These are phyloP conservation scores for Boletellus deceptivus DNA, from an alignment of 1,284 basidiomycete genomes.

Conservation along the genomic window DNA sequence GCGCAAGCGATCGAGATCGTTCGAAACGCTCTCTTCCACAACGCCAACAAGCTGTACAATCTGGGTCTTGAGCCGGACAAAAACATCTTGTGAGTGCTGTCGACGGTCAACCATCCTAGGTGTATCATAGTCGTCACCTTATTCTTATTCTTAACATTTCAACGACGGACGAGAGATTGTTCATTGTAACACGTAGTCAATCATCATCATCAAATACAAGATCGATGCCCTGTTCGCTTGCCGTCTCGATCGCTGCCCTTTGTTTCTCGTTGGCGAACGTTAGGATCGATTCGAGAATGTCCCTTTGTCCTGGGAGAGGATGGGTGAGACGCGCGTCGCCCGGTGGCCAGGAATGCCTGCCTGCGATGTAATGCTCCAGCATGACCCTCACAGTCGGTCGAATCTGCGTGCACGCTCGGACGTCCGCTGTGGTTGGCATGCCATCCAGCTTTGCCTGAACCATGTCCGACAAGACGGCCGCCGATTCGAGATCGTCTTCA, in stretches of 20 bases:
- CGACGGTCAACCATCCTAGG: neutral
- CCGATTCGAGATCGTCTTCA: constrained; percentile 63
- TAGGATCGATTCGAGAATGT: constrained; percentile 42
- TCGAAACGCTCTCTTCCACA: constrained; percentile 31
- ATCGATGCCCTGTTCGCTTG: constrained; percentile 51
- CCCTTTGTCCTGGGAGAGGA: constrained; percentile 39
- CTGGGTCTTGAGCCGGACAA: constrained; percentile 27
- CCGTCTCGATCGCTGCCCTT: constrained; percentile 42
- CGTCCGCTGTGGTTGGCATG: constrained; percentile 39
- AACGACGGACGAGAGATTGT: too few relatives aligned
- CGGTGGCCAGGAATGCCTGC: constrained; percentile 29
- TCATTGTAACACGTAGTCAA: neutral
- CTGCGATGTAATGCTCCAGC: constrained; percentile 58
- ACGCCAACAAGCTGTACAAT: constrained; percentile 31
- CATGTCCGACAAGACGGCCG: constrained; percentile 66
- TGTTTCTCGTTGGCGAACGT: constrained; percentile 46
- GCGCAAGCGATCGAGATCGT: constrained; percentile 29
- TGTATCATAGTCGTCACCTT: neutral
- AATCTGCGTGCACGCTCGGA: constrained; percentile 27
- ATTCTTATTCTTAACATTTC: neutral
- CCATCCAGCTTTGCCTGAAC: constrained; percentile 51
- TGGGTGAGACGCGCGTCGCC: neutral
- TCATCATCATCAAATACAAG: constrained; percentile 45
- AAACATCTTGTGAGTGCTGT: constrained; percentile 8
- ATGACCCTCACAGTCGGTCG: constrained; percentile 54